Percentiles rank a stretch among this genome's conserved stretches.
phyloP scores from a whole-genome alignment of 257 asterid genomes.

The Nicotiana attenuata region DNA sequence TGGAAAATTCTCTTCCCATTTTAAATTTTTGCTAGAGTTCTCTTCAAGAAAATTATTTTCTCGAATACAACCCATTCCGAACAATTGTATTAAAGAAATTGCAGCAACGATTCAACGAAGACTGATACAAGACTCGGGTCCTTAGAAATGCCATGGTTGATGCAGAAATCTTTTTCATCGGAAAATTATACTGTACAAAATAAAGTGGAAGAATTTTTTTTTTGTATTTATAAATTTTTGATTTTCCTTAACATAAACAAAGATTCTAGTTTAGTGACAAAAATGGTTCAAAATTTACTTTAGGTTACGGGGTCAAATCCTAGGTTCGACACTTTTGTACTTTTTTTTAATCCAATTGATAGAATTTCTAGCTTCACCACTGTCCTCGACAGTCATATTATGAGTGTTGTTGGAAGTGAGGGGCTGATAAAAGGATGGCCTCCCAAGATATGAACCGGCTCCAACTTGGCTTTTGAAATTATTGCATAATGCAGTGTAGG shows the following conservation, averaged over 20 bases:
- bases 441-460: constrained; percentile 8
- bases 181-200: background rate
- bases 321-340: background rate
- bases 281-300: background rate
- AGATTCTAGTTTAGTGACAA: background rate
- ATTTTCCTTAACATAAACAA: background rate
- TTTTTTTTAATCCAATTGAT: background rate
- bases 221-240: background rate
- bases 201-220: too few species aligned
- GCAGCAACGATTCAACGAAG: background rate
- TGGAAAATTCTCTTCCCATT: background rate
- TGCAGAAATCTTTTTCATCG: background rate
- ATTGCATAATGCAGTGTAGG: constrained; percentile 1
- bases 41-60: background rate
- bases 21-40: background rate
- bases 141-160: background rate
- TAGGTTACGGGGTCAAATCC: background rate
- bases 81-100: background rate
- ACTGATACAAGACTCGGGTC: background rate
- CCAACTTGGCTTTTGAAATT: background rate
- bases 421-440: background rate
- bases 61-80: background rate
- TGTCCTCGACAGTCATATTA: too few species aligned
- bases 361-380: background rate
- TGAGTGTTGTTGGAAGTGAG: background rate